Base-by-base conservation (phyloP, 2,329 filamentous ascomycete genomes). In the Penicillium sp. region DNA sequence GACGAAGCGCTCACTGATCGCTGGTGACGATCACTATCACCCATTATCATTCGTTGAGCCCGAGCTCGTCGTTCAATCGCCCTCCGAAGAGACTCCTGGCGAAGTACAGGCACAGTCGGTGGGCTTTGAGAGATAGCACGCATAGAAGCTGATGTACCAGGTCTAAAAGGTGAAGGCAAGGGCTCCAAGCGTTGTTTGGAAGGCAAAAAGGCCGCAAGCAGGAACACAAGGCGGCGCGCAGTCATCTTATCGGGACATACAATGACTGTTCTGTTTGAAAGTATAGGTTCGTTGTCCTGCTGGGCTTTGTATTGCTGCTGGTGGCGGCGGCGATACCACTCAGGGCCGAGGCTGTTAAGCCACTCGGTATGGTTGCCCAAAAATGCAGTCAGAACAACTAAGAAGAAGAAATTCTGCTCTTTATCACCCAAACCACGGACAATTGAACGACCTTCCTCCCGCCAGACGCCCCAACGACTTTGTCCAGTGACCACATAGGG, bases 351-450 rank as follows among this genome's bases (percentile, higher is more conserved):
- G 3, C 75, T 67, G 53, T 79, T 80, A 10, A 85, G 75, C 82
- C 82, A 85, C 60, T 84, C 81, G 0, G 81, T 84, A 60, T 85
- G 82, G 39, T 79, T 83, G 0, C 81, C 82, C 49, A 85, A 70
- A 53, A 84, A 84, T 1, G 81, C 81, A 1, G 82, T 85, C 29
- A 85, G 71, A 11, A 84, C 70, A 23, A 81, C 83, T 62, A 81
- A 77, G 59, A 84, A 81, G 67, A 84, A 84, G 62, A 83, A 82
- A 47, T 81, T 82, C 57, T 83, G 78, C 54, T 84, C 81, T 64
- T 79, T 79, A 47, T 78, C 75, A 30, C 80, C 81, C 39, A 81
- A 76, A 60, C 76, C 79, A 42, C 78, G 76, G n/a, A 79, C 78
- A 39, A 84, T 78, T 69, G 79, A 83, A 58, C 82, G 76, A 38